These are phyloP conservation scores for Chaetomium olivaceum DNA, from an alignment of 2,329 filamentous ascomycete genomes.

Conservation along the genomic window DNA sequence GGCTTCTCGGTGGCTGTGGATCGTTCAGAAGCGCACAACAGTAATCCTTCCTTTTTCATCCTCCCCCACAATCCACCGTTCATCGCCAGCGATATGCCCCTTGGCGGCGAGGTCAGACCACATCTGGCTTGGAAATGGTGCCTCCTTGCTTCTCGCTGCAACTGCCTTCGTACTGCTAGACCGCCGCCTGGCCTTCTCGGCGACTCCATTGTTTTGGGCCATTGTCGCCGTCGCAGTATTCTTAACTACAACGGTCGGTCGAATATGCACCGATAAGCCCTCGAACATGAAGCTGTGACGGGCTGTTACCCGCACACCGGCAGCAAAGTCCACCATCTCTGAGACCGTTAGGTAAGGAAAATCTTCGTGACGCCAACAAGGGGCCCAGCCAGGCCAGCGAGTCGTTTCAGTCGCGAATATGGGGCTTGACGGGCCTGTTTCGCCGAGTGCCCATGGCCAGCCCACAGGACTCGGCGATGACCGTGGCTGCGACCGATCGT, in stretches of 20 bases:
- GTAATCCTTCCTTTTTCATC: slow-evolving; percentile 53
- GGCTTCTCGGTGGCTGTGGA: background rate
- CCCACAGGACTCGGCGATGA: slow-evolving; percentile 1
- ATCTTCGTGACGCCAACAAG: slow-evolving; percentile 57
- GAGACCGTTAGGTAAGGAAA: slow-evolving; percentile 53
- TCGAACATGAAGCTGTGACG: slow-evolving; percentile 51
- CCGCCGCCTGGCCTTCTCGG: slow-evolving; percentile 34
- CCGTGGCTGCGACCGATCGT: background rate
- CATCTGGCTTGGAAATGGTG: slow-evolving; percentile 46
- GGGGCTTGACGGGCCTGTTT: background rate
- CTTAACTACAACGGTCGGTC: slow-evolving; percentile 42
- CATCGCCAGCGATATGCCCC: slow-evolving; percentile 59
- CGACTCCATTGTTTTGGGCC: slow-evolving; percentile 18
- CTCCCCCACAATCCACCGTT: slow-evolving; percentile 63
- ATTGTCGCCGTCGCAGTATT: slow-evolving; percentile 17
- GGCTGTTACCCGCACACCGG: slow-evolving; percentile 49
- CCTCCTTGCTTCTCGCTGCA: slow-evolving; percentile 36
- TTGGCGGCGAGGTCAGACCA: slow-evolving; percentile 52
- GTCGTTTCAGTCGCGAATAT: background rate
- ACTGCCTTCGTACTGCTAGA: slow-evolving; percentile 15
- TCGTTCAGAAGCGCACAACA: slow-evolving; percentile 51
- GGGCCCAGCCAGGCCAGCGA: slow-evolving; percentile 37
- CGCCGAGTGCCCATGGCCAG: slow-evolving; percentile 19
- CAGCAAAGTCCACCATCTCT: slow-evolving; percentile 46
- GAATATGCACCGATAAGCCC: slow-evolving; percentile 47